phyloP scores from a whole-genome alignment of 331 rosid genomes.

The Prunus yedoensis region DNA sequence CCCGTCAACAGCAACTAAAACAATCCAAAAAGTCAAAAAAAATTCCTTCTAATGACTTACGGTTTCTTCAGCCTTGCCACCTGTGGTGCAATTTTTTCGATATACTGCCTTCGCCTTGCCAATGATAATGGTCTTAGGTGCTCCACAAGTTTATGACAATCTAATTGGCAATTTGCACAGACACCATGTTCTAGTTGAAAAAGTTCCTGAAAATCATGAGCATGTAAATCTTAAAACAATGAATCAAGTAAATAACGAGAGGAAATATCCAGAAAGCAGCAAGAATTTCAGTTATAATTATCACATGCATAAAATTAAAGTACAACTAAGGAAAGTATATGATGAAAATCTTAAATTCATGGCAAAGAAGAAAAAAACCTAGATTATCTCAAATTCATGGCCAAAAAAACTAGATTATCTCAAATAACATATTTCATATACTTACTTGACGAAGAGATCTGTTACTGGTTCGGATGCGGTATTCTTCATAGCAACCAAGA shows the following conservation, averaged over 20 bases:
- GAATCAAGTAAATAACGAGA: not conserved
- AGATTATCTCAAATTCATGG: not conserved
- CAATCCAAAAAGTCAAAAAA: slow-evolving; percentile 3
- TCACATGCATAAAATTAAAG: not conserved
- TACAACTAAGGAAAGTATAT: not conserved
- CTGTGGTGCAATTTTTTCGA: slow-evolving; percentile 78
- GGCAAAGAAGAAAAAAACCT: not conserved
- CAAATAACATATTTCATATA: slow-evolving; percentile 19
- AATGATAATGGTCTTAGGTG: slow-evolving; percentile 67
- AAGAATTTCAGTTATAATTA: not conserved
- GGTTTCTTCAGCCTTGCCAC: slow-evolving; percentile 58
- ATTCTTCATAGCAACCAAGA: slow-evolving; percentile 84
- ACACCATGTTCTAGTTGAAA: slow-evolving; percentile 85
- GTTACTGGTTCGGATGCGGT: slow-evolving; percentile 80
- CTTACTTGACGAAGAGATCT: slow-evolving; percentile 82
- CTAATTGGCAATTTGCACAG: slow-evolving; percentile 76
- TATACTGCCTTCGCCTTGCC: slow-evolving; percentile 55
- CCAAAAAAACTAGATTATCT: not conserved
- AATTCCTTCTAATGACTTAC: slow-evolving; percentile 52
- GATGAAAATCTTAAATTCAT: not conserved
- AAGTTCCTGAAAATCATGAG: slow-evolving; percentile 66
- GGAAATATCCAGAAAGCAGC: slow-evolving; percentile 4
- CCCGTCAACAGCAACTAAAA: not conserved
- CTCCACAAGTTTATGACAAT: slow-evolving; percentile 84
- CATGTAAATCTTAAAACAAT: slow-evolving; percentile 10